Evolutionary conservation across 2,329 filamentous ascomycete species (phyloP).

Genomic region (Clonostachys byssicola): DNA sequence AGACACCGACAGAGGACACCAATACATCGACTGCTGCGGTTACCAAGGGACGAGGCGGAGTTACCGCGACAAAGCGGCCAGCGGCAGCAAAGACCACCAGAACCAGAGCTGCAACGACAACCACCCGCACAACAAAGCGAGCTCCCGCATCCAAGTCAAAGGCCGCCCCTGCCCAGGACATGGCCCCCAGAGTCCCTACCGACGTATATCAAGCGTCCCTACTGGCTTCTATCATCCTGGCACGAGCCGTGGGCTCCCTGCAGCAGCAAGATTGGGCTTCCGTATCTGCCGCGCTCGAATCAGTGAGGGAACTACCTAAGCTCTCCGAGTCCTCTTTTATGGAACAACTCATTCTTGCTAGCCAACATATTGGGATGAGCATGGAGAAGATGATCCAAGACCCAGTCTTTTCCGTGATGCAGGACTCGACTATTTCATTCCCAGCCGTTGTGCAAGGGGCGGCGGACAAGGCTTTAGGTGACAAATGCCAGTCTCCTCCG

Average conservation of each 20-base stretch:
- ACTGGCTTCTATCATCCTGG: constrained; percentile 25
- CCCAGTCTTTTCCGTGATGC: constrained; percentile 82
- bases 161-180: constrained; percentile 9
- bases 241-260: constrained; percentile 38
- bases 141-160: neutral
- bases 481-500: constrained; percentile 25
- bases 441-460: constrained; percentile 54
- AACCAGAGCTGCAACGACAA: constrained; percentile 4
- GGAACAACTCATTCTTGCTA: constrained; percentile 61
- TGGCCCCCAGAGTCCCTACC: constrained; percentile 12
- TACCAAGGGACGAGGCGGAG: constrained; percentile 4
- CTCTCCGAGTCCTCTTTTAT: constrained; percentile 31
- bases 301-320: constrained; percentile 38
- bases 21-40: constrained; percentile 6
- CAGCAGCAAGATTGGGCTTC: constrained; percentile 51
- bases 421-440: constrained; percentile 88
- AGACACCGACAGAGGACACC: constrained; percentile 2
- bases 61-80: constrained; percentile 2
- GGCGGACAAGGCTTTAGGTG: neutral
- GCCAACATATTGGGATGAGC: constrained; percentile 64
- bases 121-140: constrained; percentile 2
- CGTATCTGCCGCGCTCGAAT: constrained; percentile 51
- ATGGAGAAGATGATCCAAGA: constrained; percentile 71
- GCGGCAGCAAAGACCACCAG: constrained; percentile 8
- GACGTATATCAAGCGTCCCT: constrained; percentile 29